Evolutionary conservation across 768 basidiomycete species (phyloP).

Genomic region (Lactarius psammicola): DNA sequence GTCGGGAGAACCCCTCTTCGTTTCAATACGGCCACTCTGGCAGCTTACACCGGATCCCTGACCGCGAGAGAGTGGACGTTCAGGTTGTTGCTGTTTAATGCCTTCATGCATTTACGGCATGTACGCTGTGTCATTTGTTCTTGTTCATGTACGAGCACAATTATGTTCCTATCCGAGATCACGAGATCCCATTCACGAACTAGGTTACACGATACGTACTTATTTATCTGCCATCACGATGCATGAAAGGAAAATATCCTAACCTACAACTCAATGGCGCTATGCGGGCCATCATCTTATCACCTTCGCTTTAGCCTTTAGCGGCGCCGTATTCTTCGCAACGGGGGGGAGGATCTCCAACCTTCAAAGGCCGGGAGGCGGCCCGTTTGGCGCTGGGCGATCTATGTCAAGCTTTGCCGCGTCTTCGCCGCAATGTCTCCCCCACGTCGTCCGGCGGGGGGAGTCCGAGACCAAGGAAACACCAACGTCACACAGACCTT

Average conservation of each 20-base stretch:
- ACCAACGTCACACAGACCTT: too few relatives aligned
- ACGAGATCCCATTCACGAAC: background rate
- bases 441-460: too few relatives aligned
- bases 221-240: background rate
- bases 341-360: too few relatives aligned
- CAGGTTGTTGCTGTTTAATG: background rate
- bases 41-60: background rate
- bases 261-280: background rate
- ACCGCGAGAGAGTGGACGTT: background rate
- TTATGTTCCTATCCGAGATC: background rate
- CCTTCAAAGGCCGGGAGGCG: too few relatives aligned
- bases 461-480: too few relatives aligned
- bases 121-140: background rate
- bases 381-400: too few relatives aligned
- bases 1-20: background rate
- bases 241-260: background rate
- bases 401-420: too few relatives aligned
- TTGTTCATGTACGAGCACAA: conserved; percentile 1
- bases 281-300: too few relatives aligned
- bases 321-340: too few relatives aligned
- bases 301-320: too few relatives aligned
- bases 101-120: background rate
- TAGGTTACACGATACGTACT: background rate
- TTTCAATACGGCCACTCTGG: background rate
- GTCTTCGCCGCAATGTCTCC: too few relatives aligned